Conservation (phyloP, 2,329 filamentous ascomycete species). For the Septoria petroselini region DNA sequence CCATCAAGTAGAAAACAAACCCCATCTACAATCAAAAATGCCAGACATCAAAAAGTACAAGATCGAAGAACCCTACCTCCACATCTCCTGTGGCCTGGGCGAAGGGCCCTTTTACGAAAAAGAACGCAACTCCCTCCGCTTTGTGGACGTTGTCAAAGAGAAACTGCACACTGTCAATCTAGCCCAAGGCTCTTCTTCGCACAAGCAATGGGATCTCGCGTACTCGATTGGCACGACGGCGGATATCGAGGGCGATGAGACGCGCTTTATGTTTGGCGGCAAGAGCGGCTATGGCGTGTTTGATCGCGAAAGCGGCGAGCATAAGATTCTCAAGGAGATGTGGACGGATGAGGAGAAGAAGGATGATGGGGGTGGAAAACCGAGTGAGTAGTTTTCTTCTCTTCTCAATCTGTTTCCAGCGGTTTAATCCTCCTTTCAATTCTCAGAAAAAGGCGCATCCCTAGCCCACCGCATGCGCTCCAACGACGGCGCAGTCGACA, state of each 20-base stretch:
- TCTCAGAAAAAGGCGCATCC: slow-evolving; percentile 14
- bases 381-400: slow-evolving; percentile 22
- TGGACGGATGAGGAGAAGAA: slow-evolving; percentile 51
- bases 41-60: slow-evolving; percentile 37
- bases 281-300: slow-evolving; percentile 81
- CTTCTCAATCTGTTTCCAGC: not conserved
- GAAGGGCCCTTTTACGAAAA: slow-evolving; percentile 74
- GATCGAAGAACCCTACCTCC: slow-evolving; percentile 51
- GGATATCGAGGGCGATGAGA: slow-evolving; percentile 67
- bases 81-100: slow-evolving; percentile 63
- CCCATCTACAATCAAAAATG: too few relatives aligned
- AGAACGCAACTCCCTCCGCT: slow-evolving; percentile 63
- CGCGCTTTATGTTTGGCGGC: slow-evolving; percentile 67
- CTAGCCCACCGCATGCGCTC: slow-evolving; percentile 53
- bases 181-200: slow-evolving; percentile 57
- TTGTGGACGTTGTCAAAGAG: slow-evolving; percentile 78
- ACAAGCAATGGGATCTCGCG: slow-evolving; percentile 54
- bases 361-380: slow-evolving; percentile 33
- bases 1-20: not conserved
- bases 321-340: slow-evolving; percentile 56
- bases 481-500: slow-evolving; percentile 80
- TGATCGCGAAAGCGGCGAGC: slow-evolving; percentile 58
- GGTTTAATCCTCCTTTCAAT: not conserved
- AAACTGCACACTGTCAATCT: slow-evolving; percentile 71
- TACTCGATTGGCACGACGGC: slow-evolving; percentile 63